Conservation (phyloP, 495 filamentous ascomycete species). For the Annulohypoxylon nitens region DNA sequence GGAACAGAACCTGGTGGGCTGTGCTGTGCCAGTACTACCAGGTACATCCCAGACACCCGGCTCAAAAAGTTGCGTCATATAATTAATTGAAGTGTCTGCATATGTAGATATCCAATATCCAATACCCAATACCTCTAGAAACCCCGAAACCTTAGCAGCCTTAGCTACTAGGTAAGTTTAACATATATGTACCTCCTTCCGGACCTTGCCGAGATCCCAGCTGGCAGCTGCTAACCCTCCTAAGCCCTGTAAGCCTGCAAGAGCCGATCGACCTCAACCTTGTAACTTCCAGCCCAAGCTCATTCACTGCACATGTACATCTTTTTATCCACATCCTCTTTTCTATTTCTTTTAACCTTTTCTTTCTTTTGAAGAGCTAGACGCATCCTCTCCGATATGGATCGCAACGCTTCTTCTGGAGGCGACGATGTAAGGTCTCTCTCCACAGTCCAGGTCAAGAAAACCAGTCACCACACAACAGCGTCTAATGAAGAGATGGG, state of each 20-base stretch:
- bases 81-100: not conserved
- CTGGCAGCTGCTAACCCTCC: constrained; percentile 7
- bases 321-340: too few species aligned
- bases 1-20: not conserved
- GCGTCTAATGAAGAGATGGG: constrained; percentile 20
- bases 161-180: constrained; percentile 1
- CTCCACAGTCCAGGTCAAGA: not conserved
- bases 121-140: too few species aligned
- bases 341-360: not conserved
- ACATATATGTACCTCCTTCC: constrained; percentile 4
- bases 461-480: not conserved
- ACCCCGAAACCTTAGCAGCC: too few species aligned
- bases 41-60: not conserved
- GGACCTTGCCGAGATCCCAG: constrained; percentile 28
- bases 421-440: constrained; percentile 44
- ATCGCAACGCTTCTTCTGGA: constrained; percentile 38
- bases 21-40: not conserved
- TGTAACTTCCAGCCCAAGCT: constrained; percentile 12
- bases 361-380: constrained; percentile 13
- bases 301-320: too few species aligned
- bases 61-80: not conserved
- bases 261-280: not conserved
- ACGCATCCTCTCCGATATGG: constrained; percentile 36
- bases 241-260: not conserved
- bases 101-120: not conserved